Evolutionary conservation across 768 basidiomycete genomes (phyloP).

Genomic region (Calocera cornea): DNA sequence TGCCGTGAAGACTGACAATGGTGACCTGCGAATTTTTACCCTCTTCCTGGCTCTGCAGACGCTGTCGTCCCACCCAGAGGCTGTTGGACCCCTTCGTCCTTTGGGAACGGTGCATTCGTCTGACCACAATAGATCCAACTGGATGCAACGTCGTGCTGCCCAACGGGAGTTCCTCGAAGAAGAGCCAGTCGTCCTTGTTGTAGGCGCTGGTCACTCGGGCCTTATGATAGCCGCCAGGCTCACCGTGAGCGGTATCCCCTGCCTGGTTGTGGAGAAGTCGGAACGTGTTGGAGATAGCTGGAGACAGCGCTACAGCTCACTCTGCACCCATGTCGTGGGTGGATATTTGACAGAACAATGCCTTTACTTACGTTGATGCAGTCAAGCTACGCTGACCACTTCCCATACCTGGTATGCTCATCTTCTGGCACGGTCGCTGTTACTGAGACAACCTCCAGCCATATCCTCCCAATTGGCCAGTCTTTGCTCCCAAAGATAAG

Average conservation of each 20-base stretch:
- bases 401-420: too few relatives aligned
- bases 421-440: background rate
- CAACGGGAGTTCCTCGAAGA: background rate
- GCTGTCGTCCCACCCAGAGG: background rate
- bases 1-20: background rate
- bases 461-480: background rate
- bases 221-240: slow-evolving; percentile 5
- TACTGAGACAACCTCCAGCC: background rate
- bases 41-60: background rate
- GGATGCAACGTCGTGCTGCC: background rate
- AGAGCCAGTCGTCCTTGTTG: slow-evolving; percentile 1
- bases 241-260: background rate
- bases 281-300: slow-evolving; percentile 10
- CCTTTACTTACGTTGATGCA: background rate
- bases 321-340: background rate
- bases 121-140: background rate
- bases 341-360: background rate
- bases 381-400: slow-evolving; percentile 6
- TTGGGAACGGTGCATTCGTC: background rate
- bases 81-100: background rate
- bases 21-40: background rate
- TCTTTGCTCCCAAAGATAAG: slow-evolving; percentile 3
- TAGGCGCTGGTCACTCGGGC: slow-evolving; percentile 8
- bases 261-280: slow-evolving; percentile 8
- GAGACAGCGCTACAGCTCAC: slow-evolving; percentile 9